phyloP scores from a whole-genome alignment of 306 rosid species.

The Styphnolobium japonicum region DNA sequence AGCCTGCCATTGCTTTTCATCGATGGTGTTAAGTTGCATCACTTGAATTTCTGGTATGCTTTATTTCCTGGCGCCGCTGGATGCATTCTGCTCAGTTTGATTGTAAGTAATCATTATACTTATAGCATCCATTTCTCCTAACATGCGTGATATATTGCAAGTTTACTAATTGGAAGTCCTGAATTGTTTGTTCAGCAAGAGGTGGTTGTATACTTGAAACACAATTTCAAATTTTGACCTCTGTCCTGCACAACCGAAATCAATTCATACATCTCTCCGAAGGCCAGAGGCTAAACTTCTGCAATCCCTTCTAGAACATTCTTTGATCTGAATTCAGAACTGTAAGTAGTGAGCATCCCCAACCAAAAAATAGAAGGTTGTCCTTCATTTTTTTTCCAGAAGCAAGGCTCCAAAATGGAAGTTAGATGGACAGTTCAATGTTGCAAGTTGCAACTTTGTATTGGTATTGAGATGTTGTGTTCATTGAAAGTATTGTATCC shows the following conservation, averaged over 20 bases:
- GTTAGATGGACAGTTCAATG: slow-evolving; percentile 13
- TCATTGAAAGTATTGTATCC: not conserved
- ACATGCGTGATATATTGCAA: not conserved
- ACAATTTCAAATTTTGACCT: slow-evolving; percentile 67
- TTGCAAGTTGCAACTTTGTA: not conserved
- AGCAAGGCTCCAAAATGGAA: not conserved
- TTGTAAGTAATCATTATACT: slow-evolving; percentile 49
- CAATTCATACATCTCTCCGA: not conserved
- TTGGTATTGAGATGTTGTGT: not conserved
- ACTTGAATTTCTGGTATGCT: slow-evolving; percentile 73
- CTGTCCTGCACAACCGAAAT: not conserved
- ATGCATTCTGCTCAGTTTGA: slow-evolving; percentile 70
- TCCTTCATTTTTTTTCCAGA: not conserved
- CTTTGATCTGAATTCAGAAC: slow-evolving; percentile 12
- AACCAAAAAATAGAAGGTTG: not conserved
- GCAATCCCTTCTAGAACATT: slow-evolving; percentile 6
- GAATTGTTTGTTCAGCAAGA: slow-evolving; percentile 64
- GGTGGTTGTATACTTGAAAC: slow-evolving; percentile 70
- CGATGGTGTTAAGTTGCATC: slow-evolving; percentile 79
- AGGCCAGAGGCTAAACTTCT: not conserved
- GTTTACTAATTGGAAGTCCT: not conserved
- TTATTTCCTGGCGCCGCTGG: slow-evolving; percentile 79
- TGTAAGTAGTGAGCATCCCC: slow-evolving; percentile 19
- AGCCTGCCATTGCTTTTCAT: slow-evolving; percentile 88
- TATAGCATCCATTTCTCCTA: not conserved